These are phyloP conservation scores for Wickerhamiella sergipiensis DNA, from an alignment of 805 yeast species.

Conservation along the genomic window DNA sequence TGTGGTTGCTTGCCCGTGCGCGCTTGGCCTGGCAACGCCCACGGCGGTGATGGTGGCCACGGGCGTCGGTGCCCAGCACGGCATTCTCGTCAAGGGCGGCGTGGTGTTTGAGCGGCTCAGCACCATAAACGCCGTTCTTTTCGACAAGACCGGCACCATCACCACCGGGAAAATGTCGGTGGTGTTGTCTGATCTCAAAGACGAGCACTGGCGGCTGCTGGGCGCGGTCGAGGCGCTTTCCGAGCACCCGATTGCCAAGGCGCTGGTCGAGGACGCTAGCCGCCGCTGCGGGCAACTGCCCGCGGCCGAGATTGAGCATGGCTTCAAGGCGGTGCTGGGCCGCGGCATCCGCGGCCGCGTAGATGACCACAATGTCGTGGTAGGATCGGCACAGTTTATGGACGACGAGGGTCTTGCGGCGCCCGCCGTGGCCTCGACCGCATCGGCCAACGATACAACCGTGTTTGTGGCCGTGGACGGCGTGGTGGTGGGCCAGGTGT, in stretches of 20 bases:
- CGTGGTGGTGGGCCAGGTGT: slow-evolving; percentile 47
- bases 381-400: slow-evolving; percentile 36
- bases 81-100: slow-evolving; percentile 88
- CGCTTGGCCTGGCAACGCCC: slow-evolving; percentile 93
- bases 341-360: slow-evolving; percentile 24
- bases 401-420: neutral
- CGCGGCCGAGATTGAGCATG: slow-evolving; percentile 7
- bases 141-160: slow-evolving; percentile 93
- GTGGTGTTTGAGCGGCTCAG: slow-evolving; percentile 68
- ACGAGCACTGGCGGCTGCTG: slow-evolving; percentile 38
- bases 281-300: neutral
- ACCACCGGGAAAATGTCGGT: slow-evolving; percentile 71
- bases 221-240: slow-evolving; percentile 52
- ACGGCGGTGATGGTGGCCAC: slow-evolving; percentile 99
- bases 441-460: slow-evolving; percentile 28
- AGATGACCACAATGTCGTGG: slow-evolving; percentile 22
- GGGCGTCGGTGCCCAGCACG: slow-evolving; percentile 84
- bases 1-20: slow-evolving; percentile 98
- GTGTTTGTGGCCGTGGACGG: slow-evolving; percentile 48
- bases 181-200: slow-evolving; percentile 12
- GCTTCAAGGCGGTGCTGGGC: slow-evolving; percentile 22
- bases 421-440: neutral
- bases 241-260: slow-evolving; percentile 81
- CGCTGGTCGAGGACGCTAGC: slow-evolving; percentile 31
- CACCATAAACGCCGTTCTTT: slow-evolving; percentile 50